phyloP scores from a whole-genome alignment of 495 filamentous ascomycete species.

The Aspergillus kassunensis region DNA sequence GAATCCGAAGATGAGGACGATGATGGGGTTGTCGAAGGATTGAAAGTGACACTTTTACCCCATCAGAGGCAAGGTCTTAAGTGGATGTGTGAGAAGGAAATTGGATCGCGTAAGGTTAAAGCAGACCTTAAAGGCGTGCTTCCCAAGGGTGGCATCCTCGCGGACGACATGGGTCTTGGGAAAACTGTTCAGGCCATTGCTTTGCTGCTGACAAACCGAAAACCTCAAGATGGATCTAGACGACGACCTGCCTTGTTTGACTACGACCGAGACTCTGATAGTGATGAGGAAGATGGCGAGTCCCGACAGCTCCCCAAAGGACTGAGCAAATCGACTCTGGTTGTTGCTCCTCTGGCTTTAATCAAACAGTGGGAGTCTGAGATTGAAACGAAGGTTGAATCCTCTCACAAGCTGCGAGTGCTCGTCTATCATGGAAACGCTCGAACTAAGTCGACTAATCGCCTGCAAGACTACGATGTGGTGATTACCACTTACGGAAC shows the following conservation, averaged over 20 bases:
- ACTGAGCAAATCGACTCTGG: conserved; percentile 75
- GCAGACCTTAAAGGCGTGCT: conserved; percentile 71
- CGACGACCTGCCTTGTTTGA: conserved; percentile 14
- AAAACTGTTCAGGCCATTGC: conserved; percentile 91
- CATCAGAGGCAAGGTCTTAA: conserved; percentile 89
- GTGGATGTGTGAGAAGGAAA: conserved; percentile 91
- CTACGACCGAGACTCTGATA: conserved; percentile 21
- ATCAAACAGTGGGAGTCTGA: conserved; percentile 98
- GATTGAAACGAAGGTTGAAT: conserved; percentile 71
- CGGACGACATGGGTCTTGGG: conserved; percentile 92
- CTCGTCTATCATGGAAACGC: conserved; percentile 85
- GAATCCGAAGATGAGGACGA: conserved; percentile 66
- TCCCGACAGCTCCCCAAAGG: conserved; percentile 58
- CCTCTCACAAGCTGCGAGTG: conserved; percentile 66
- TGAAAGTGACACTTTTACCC: conserved; percentile 81
- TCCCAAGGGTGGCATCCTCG: conserved; percentile 83
- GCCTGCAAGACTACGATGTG: conserved; percentile 82
- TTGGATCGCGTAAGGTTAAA: conserved; percentile 66
- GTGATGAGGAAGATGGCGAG: conserved; percentile 27
- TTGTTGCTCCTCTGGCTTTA: conserved; percentile 90
- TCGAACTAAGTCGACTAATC: conserved; percentile 70
- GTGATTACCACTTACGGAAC: conserved; percentile 98
- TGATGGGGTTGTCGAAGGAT: conserved; percentile 70
- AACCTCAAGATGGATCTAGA: conserved; percentile 50
- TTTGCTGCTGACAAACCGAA: conserved; percentile 76